A percentile compares a stretch with the other conserved stretches of the same genome.
Conservation (phyloP, 257 asterid genomes). For the Nicotiana noctiflora region DNA sequence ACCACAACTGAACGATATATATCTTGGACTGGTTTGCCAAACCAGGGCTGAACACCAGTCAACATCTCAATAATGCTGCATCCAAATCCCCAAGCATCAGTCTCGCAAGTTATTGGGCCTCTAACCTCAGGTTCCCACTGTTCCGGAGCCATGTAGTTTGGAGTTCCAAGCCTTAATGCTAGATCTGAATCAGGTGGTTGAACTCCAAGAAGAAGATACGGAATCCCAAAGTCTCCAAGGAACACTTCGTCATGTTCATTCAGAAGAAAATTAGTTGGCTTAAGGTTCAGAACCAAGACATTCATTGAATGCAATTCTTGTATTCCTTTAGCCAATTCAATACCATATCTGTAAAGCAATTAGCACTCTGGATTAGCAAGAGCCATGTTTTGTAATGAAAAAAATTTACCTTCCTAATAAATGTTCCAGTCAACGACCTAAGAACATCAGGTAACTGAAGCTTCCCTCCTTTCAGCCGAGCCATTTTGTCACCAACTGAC, state of each 20-base stretch:
- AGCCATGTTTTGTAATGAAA: neutral
- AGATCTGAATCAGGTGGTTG: conserved; percentile 29
- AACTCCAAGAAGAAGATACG: conserved; percentile 48
- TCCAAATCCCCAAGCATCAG: conserved; percentile 72
- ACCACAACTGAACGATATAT: conserved; percentile 36
- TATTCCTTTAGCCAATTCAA: conserved; percentile 43
- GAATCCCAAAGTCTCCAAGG: conserved; percentile 64
- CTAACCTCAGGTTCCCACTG: conserved; percentile 66
- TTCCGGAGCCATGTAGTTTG: conserved; percentile 69
- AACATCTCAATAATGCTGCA: conserved; percentile 60
- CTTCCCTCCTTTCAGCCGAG: conserved; percentile 45
- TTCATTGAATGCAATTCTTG: conserved; percentile 50
- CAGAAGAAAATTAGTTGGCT: conserved; percentile 60
- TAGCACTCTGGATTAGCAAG: conserved; percentile 9
- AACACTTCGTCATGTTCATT: conserved; percentile 34
- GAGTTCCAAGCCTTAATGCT: conserved; percentile 46
- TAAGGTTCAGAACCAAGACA: conserved; percentile 47
- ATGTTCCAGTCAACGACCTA: conserved; percentile 29
- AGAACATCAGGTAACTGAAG: conserved; percentile 46
- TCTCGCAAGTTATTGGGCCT: conserved; percentile 59
- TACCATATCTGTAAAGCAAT: conserved; percentile 40
- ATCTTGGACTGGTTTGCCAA: conserved; percentile 44
- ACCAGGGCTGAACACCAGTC: conserved; percentile 53
- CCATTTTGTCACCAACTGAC: conserved; percentile 52
- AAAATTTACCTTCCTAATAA: neutral